phyloP scores from a whole-genome alignment of 2,329 filamentous ascomycete species.

The Conoideocrella luteorostrata region DNA sequence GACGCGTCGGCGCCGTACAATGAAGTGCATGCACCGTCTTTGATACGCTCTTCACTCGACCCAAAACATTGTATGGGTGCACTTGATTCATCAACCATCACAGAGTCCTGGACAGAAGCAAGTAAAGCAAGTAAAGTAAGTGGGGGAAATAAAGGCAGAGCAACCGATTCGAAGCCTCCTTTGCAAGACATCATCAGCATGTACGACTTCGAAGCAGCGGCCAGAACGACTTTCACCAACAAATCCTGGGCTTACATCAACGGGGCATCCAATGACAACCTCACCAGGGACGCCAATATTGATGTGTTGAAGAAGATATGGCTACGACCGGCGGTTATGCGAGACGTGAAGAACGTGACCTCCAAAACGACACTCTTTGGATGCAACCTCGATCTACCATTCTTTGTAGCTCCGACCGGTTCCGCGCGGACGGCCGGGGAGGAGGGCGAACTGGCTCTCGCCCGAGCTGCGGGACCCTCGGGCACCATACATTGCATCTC shows the following conservation, averaged over 20 bases:
- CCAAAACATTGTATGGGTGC: too few relatives aligned
- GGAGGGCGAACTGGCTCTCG: constrained; percentile 16
- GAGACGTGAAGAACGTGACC: constrained; percentile 15
- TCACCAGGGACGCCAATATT: constrained; percentile 17
- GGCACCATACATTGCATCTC: constrained; percentile 54
- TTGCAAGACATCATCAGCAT: constrained; percentile 18
- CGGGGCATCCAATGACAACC: constrained; percentile 18
- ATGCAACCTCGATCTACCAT: constrained; percentile 13
- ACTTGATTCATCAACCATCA: too few relatives aligned
- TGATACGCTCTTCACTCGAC: too few relatives aligned
- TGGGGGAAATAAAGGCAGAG: too few relatives aligned
- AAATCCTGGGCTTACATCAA: constrained; percentile 20
- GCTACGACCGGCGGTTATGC: constrained; percentile 19
- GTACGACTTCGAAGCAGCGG: constrained; percentile 19
- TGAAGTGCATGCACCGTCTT: too few relatives aligned
- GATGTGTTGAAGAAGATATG: constrained; percentile 14
- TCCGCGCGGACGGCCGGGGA: constrained; percentile 11
- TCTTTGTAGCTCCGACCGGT: constrained; percentile 18
- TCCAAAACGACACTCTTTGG: constrained; percentile 15
- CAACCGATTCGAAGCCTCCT: constrained; percentile 8
- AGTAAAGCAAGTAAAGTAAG: too few relatives aligned
- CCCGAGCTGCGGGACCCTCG: constrained; percentile 10
- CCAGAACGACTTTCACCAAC: constrained; percentile 6
- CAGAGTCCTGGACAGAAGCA: too few relatives aligned
- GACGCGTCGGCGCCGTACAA: too few relatives aligned